These are phyloP conservation scores for Barbarea vulgaris DNA, from an alignment of 345 rosid species.

Conservation along the genomic window DNA sequence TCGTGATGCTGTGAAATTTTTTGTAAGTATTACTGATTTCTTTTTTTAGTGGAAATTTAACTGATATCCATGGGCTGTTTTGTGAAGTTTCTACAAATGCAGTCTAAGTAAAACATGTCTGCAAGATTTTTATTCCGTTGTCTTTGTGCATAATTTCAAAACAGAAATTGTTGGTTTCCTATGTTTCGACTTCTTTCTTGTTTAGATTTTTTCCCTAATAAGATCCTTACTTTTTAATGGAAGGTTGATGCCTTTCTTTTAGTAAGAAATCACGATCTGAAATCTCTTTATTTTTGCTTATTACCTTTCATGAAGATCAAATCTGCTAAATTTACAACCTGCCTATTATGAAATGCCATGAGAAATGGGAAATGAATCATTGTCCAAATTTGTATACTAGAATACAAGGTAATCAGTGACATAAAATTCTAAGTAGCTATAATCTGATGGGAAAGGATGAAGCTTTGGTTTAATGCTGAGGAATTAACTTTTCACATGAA, in stretches of 20 bases:
- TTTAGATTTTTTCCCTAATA: neutral
- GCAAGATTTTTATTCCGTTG: neutral
- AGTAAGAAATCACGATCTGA: neutral
- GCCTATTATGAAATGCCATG: conserved; percentile 4
- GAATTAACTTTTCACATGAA: neutral
- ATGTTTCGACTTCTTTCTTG: neutral
- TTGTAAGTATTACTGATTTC: conserved; percentile 66
- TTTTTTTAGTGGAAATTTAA: too few species aligned
- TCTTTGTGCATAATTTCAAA: neutral
- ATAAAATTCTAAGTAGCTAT: neutral
- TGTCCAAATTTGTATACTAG: conserved; percentile 5
- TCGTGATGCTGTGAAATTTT: conserved; percentile 73
- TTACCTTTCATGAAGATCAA: neutral
- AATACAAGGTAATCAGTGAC: neutral
- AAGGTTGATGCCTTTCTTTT: conserved; percentile 4
- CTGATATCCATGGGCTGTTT: too few species aligned
- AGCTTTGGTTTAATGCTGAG: neutral
- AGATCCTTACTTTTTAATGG: neutral
- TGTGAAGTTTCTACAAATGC: neutral
- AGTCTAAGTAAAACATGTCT: neutral
- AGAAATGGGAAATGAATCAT: neutral
- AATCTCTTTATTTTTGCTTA: neutral
- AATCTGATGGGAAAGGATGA: conserved; percentile 11
- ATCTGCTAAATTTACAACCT: conserved; percentile 15
- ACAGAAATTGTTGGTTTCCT: neutral